Evolutionary conservation across 1,284 basidiomycete genomes (phyloP).

Genomic region (Mycena sp.): DNA sequence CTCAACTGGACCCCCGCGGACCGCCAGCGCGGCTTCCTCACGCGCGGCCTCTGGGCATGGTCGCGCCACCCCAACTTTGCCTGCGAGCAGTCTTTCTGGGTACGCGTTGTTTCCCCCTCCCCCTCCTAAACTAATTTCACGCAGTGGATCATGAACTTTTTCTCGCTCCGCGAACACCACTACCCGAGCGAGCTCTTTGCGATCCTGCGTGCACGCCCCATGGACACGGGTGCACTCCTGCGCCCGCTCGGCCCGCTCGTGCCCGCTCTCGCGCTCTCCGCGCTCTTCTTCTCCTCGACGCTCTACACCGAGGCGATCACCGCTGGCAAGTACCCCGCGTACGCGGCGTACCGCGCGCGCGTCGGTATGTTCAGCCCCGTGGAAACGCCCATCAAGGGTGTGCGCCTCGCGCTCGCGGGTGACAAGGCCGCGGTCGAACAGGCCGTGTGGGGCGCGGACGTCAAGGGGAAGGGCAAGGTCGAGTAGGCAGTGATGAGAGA

Average conservation of each 20-base stretch:
- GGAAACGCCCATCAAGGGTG: conserved; percentile 42
- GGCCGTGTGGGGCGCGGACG: conserved; percentile 44
- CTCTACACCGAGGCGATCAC: conserved; percentile 86
- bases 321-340: conserved; percentile 80
- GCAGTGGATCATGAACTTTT: conserved; percentile 75
- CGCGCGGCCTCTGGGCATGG: conserved; percentile 87
- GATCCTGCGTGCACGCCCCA: conserved; percentile 31
- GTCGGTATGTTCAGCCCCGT: conserved; percentile 81
- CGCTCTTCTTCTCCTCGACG: conserved; percentile 81
- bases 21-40: conserved; percentile 84
- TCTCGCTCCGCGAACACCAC: conserved; percentile 64
- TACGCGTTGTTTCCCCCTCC: conserved; percentile 50
- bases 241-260: conserved; percentile 46
- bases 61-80: conserved; percentile 92
- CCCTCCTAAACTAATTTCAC: background rate
- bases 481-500: too few relatives aligned
- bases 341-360: conserved; percentile 76
- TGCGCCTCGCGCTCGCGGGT: conserved; percentile 36
- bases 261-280: conserved; percentile 67
- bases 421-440: conserved; percentile 40
- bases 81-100: conserved; percentile 92
- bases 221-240: conserved; percentile 26
- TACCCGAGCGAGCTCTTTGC: conserved; percentile 39
- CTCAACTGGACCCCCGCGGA: conserved; percentile 74
- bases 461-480: conserved; percentile 31